Conservation (phyloP, 192 early-diverging fungal species). For the Rhizophlyctis rosea region DNA sequence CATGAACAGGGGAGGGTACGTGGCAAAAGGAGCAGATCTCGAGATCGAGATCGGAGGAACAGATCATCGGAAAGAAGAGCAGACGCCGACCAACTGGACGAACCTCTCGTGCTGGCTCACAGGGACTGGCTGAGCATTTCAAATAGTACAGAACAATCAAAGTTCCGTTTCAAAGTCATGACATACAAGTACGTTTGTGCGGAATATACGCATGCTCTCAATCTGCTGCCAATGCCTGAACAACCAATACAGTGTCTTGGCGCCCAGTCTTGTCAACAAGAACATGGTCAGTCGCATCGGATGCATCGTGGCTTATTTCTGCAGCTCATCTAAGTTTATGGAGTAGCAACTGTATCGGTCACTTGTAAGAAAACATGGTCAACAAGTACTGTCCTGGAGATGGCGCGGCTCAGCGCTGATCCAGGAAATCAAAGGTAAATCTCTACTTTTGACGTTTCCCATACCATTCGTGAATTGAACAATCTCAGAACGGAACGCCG, state of each 20-base stretch:
- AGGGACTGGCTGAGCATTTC: not conserved
- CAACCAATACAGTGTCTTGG: conserved; percentile 25
- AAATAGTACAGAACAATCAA: not conserved
- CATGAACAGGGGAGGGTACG: too few relatives aligned
- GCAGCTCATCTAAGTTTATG: too few relatives aligned
- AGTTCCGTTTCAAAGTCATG: not conserved
- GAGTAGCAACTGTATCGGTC: too few relatives aligned
- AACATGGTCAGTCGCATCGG: conserved; percentile 7
- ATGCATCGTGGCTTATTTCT: too few relatives aligned
- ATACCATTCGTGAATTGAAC: not conserved
- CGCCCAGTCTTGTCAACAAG: conserved; percentile 7
- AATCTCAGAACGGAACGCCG: conserved; percentile 5
- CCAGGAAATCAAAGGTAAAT: conserved; percentile 12
- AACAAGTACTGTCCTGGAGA: not conserved
- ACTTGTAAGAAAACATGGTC: conserved; percentile 1
- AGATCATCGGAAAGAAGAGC: not conserved
- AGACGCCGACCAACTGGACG: not conserved
- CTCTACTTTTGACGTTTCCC: not conserved
- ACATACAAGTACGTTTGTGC: too few relatives aligned
- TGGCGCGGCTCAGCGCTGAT: conserved; percentile 19
- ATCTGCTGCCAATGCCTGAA: too few relatives aligned
- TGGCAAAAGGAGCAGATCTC: not conserved
- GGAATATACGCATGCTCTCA: too few relatives aligned
- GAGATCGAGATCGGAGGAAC: not conserved
- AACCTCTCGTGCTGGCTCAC: not conserved